Conservation (phyloP, 2,329 filamentous ascomycete species). For the Clarireedia homoeocarpa region DNA sequence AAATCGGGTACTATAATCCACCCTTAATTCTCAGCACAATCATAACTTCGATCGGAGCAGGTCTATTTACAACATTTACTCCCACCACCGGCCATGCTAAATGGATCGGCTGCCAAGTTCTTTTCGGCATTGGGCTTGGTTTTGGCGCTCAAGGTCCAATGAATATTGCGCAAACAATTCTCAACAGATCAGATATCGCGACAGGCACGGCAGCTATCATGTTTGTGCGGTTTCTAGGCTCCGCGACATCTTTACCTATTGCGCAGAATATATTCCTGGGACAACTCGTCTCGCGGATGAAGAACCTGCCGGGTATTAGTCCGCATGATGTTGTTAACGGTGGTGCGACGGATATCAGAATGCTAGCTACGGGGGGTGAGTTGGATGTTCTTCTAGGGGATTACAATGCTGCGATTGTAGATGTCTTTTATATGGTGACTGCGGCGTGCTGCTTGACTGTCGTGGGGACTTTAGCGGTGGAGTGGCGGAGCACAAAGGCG, state of each 20-base stretch:
- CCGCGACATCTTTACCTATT: slow-evolving; percentile 21
- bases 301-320: slow-evolving; percentile 1
- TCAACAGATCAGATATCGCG: slow-evolving; percentile 21
- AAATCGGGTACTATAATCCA: slow-evolving; percentile 19
- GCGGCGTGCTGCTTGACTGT: slow-evolving; percentile 45
- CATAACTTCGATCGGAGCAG: slow-evolving; percentile 30
- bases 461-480: slow-evolving; percentile 37
- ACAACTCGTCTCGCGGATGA: slow-evolving; percentile 16
- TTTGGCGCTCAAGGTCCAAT: slow-evolving; percentile 18
- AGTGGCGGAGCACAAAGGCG: slow-evolving; percentile 11
- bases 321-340: slow-evolving; percentile 17
- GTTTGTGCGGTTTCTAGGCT: slow-evolving; percentile 21
- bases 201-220: slow-evolving; percentile 22
- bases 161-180: slow-evolving; percentile 22
- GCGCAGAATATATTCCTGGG: slow-evolving; percentile 28
- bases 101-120: slow-evolving; percentile 30
- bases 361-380: slow-evolving; percentile 33
- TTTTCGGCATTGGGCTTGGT: slow-evolving; percentile 23
- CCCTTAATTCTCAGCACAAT: slow-evolving; percentile 34
- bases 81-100: slow-evolving; percentile 19
- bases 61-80: slow-evolving; percentile 32
- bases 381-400: slow-evolving; percentile 38
- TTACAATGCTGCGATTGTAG: slow-evolving; percentile 45
- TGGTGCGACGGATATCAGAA: slow-evolving; percentile 45
- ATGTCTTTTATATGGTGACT: slow-evolving; percentile 46